A percentile compares a stretch with the other conserved stretches of the same genome.
These are phyloP conservation scores for Metschnikowia colocasiae DNA, from an alignment of 805 yeast species.

Conservation along the genomic window DNA sequence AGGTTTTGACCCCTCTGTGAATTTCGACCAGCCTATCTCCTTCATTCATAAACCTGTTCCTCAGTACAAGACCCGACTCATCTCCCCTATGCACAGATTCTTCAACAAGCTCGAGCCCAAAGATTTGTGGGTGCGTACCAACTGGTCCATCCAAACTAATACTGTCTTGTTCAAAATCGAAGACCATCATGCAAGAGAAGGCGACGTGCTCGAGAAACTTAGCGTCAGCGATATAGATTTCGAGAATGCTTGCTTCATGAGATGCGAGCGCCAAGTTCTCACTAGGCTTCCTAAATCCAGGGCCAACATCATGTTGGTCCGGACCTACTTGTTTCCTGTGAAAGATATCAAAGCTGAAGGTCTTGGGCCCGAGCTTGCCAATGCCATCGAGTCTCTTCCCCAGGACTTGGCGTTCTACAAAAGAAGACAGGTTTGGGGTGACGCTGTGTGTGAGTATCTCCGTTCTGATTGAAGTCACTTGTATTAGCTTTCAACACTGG, in stretches of 20 bases:
- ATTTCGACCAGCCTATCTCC: conserved; percentile 53
- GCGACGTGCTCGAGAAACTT: conserved; percentile 31
- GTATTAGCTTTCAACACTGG: neutral
- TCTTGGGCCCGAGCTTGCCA: conserved; percentile 25
- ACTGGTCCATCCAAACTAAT: conserved; percentile 70
- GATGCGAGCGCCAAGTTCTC: conserved; percentile 37
- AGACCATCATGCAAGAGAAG: conserved; percentile 40
- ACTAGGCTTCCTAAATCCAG: conserved; percentile 34
- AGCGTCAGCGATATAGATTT: conserved; percentile 37
- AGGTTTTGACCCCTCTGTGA: conserved; percentile 63
- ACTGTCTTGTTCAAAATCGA: conserved; percentile 44
- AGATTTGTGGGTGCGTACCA: conserved; percentile 58
- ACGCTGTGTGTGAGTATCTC: conserved; percentile 32
- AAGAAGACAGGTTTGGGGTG: conserved; percentile 36
- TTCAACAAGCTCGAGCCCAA: conserved; percentile 53
- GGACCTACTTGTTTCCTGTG: conserved; percentile 36
- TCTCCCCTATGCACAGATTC: conserved; percentile 63
- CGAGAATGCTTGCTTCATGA: conserved; percentile 29
- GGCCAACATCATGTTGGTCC: conserved; percentile 35
- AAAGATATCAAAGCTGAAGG: conserved; percentile 31
- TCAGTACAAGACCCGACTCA: conserved; percentile 51
- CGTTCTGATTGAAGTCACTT: conserved; percentile 3
- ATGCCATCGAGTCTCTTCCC: conserved; percentile 37
- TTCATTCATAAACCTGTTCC: conserved; percentile 72
- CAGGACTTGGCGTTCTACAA: conserved; percentile 38